Percentiles rank a stretch among this genome's conserved stretches.
Evolutionary conservation across 148 eudicot genomes (phyloP).

Genomic region (Polygonum aviculare): DNA sequence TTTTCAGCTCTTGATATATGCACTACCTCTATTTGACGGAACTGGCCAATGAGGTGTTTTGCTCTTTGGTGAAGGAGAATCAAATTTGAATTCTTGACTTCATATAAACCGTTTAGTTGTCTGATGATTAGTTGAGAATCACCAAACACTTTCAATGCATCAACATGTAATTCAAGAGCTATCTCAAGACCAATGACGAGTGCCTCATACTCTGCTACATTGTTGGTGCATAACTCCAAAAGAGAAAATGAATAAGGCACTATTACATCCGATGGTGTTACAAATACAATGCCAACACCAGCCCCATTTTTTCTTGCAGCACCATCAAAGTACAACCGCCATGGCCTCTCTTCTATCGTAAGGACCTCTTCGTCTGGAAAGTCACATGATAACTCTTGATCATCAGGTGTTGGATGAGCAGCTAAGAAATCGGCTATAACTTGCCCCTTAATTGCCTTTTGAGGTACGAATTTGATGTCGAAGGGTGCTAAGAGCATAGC

Average conservation of each 20-base stretch:
- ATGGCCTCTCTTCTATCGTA: not conserved
- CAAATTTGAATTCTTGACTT: not conserved
- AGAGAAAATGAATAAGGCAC: not conserved
- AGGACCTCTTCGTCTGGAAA: not conserved
- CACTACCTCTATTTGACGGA: not conserved
- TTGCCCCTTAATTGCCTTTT: not conserved
- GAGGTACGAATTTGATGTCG: not conserved
- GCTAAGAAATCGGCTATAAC: not conserved
- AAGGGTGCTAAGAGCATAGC: not conserved
- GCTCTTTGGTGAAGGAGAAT: not conserved
- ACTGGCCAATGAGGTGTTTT: not conserved
- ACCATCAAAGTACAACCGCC: not conserved
- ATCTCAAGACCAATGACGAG: not conserved
- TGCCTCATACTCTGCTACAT: not conserved
- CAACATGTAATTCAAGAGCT: not conserved
- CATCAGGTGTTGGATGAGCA: not conserved
- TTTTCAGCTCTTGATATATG: not conserved
- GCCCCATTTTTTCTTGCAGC: not conserved
- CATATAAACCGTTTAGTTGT: not conserved
- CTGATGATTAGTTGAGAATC: not conserved
- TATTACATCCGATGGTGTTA: not conserved
- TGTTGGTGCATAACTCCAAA: not conserved
- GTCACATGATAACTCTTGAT: not conserved
- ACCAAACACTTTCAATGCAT: not conserved
- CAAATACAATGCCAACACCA: not conserved